Evolutionary conservation across 208 protist species (phyloP), one percentile per base, ranked within the genome.

Genomic region (Trypanosomatidae sp.): DNA sequence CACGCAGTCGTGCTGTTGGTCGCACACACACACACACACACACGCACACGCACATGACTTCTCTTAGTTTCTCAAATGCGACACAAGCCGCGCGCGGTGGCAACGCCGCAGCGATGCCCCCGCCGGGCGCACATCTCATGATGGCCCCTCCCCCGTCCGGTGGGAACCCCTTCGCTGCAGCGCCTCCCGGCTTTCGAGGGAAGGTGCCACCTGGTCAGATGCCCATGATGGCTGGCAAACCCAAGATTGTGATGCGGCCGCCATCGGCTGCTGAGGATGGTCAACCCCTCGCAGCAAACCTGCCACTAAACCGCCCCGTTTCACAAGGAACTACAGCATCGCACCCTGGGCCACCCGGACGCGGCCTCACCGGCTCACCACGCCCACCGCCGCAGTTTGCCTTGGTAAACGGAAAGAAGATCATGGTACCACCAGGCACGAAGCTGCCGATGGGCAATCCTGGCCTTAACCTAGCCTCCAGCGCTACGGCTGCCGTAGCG

Each of bases 351-450:
- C 49, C 58, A 17, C 47, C 58, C 4, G 66, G 65, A 15, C 39
- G 39, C 60, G 9, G 30, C 60, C 47, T 28, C 7, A 30, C 3
- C 66, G 13, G 5, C 17, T 9, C 55, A 25, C 58, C 41, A 2
- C 17, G 3, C 58, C 5, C 30, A 3, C 4, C 5, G 22, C 36
- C 43, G 13, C 25, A 25, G 46, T 82, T 80, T 41, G 58, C 73
- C 7, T 43, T 74, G 17, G 43, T 80, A 30, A 73, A 80, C 19
- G 81, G 77, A 8, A 76, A 83, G 46, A 79, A 79, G 59, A 60
- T 83, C 19, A 70, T 83, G 67, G 13, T 83, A 50, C 78, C 73
- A 33, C 78, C 78, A 5, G 78, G 78, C 12, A 52, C 62, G n/a
- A 82, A 62, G 67, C 17, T 68, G 25, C 56, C 15, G 19, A 9